Base-by-base conservation (phyloP, 169 alveolate species). In the Eimeria praecox region DNA sequence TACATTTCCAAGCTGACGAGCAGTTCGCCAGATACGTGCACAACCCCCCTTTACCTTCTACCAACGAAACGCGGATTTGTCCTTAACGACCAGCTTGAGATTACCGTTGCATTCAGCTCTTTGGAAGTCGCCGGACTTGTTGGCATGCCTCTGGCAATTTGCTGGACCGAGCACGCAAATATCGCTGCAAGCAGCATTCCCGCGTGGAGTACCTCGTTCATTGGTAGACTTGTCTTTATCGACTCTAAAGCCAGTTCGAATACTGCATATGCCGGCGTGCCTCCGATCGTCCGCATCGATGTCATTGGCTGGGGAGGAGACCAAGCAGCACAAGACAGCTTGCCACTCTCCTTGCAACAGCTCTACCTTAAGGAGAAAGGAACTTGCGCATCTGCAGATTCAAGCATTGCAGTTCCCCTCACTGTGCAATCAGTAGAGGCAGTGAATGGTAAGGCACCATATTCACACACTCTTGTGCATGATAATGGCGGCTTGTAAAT, bases 271-370 rank as follows among this genome's bases (percentile, higher is more conserved):
- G 82, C 44, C 38, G 93, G 93, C 40, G 2, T 87, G 49, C 83
- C 62, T 44, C 66, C 93, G 30, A 18, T 33, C 38, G 14, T 87
- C 62, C 56, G 83, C 71, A 12, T 87, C 59, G 56, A 33, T 33
- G 93, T 27, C 30, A 5, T 22, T 33, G 83, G 93, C 59, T 22
- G 59, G 66, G 33, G 52, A 3, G 46, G 82, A 24, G 59, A 35
- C 10, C 83, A 87, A 42, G 52, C 9, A 27, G 22, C 93, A n/a
- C 10, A 18, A 22, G 93, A 35, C 44, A 44, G 82, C 40, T 40
- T 87, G 52, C 93, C 93, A 5, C 40, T 38, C 80, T 14, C 80
- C 24, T 30, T 87, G 80, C 54, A 46, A 35, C 56, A 87, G 93
- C 44, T 87, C 18, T 87, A 87, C 27, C 62, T 87, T 10, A 35